phyloP scores from a whole-genome alignment of 163 green algal genomes.

The Coccomyxa subellipsoidea region DNA sequence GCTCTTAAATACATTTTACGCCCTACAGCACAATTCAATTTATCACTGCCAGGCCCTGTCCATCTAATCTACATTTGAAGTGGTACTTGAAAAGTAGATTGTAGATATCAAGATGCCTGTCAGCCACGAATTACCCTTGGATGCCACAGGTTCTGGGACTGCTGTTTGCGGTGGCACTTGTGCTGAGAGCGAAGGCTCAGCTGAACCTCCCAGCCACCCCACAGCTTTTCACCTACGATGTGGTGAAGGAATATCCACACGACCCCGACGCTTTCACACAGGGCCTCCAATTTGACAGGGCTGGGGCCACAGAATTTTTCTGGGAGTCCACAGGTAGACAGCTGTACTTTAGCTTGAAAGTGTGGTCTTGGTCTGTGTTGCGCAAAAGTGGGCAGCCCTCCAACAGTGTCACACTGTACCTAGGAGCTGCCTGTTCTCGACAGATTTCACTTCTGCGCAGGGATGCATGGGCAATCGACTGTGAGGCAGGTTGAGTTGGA shows the following conservation, averaged over 20 bases:
- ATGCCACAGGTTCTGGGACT: not conserved
- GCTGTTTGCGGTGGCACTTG: not conserved
- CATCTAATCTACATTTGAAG: too few relatives aligned
- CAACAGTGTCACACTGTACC: too few relatives aligned
- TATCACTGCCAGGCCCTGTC: too few relatives aligned
- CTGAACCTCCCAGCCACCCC: not conserved
- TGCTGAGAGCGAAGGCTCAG: not conserved
- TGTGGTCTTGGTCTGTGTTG: too few relatives aligned
- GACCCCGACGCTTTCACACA: constrained; percentile 65
- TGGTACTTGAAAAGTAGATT: too few relatives aligned
- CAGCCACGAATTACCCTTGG: not conserved
- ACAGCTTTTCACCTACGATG: not conserved
- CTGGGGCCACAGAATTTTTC: constrained; percentile 43
- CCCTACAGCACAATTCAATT: too few relatives aligned
- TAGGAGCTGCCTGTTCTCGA: not conserved
- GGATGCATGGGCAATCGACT: constrained; percentile 56
- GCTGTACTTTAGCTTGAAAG: not conserved
- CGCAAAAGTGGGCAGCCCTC: too few relatives aligned
- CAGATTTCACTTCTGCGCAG: constrained; percentile 20
- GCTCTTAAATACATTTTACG: too few relatives aligned
- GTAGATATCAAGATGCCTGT: not conserved
- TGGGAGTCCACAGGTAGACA: constrained; percentile 64
- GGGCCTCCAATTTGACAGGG: constrained; percentile 55
- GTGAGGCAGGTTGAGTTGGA: constrained; percentile 60
- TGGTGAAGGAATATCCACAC: constrained; percentile 21